phyloP scores from a whole-genome alignment of 768 basidiomycete genomes.

The Serendipita sp. region DNA sequence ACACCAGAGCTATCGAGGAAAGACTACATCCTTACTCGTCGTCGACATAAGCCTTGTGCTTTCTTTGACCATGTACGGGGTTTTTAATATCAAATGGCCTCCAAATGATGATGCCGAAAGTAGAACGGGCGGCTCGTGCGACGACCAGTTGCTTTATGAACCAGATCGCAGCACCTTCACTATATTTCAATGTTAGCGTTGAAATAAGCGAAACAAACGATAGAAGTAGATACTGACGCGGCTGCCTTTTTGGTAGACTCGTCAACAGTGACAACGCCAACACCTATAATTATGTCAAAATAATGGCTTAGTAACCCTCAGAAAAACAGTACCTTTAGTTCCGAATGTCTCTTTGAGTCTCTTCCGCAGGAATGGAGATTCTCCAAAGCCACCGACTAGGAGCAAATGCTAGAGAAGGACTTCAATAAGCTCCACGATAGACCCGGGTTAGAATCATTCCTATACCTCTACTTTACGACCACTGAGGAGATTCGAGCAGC shows the following conservation, averaged over 20 bases:
- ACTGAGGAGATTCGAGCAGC: not conserved
- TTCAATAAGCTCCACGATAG: not conserved
- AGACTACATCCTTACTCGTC: constrained; percentile 1
- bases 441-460: not conserved
- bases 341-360: not conserved
- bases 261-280: constrained; percentile 1
- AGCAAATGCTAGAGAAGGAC: not conserved
- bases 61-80: not conserved
- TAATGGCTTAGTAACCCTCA: no score
- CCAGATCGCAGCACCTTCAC: constrained; percentile 6
- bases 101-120: not conserved
- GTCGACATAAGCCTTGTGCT: not conserved
- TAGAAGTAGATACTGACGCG: not conserved
- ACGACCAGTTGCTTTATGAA: constrained; percentile 4
- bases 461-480: constrained; percentile 4
- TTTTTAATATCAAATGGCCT: not conserved
- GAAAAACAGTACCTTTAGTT: not conserved
- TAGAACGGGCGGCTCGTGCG: constrained; percentile 6
- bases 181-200: not conserved
- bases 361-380: constrained; percentile 1
- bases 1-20: not conserved
- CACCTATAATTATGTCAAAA: not conserved
- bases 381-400: constrained; percentile 7
- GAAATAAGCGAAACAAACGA: not conserved
- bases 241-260: constrained; percentile 4